Percentiles rank a stretch among this genome's conserved stretches.
phyloP scores from a whole-genome alignment of 345 rosid genomes.

The Cardamine resedifolia region DNA sequence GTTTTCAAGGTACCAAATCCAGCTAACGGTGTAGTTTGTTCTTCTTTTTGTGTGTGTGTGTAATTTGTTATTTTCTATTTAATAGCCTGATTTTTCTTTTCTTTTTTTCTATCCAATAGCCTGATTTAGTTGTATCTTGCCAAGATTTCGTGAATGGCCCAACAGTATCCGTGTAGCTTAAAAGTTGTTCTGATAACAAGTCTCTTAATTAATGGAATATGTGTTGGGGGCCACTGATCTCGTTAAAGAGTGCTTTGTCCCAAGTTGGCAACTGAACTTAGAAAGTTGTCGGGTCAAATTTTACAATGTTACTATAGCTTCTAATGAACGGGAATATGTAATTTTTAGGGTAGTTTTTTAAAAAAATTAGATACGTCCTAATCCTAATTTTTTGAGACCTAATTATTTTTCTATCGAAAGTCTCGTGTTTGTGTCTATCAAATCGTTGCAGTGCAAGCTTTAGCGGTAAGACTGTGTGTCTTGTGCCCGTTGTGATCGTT shows the following conservation, averaged over 20 bases:
- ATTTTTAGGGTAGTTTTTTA: no score
- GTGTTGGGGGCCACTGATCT: background rate
- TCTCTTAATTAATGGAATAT: background rate
- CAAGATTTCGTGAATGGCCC: background rate
- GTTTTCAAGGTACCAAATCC: background rate
- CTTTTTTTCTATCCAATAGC: background rate
- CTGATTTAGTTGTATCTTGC: background rate
- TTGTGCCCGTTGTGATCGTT: no score
- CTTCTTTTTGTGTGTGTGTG: background rate
- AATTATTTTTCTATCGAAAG: no score
- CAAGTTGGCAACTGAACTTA: background rate
- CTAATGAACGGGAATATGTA: no score
- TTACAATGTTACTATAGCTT: background rate
- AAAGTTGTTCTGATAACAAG: background rate
- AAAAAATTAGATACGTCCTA: background rate
- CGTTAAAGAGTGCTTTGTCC: background rate
- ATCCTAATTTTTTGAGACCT: no score
- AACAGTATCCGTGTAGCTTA: background rate
- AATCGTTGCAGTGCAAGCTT: no score
- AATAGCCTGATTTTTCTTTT: no score
- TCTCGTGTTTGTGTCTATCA: no score
- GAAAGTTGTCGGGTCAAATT: background rate
- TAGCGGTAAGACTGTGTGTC: no score
- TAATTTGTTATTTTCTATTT: no score
- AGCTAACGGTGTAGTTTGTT: background rate